phyloP scores from a whole-genome alignment of 2,329 filamentous ascomycete genomes.

The Fusarium humuli region DNA sequence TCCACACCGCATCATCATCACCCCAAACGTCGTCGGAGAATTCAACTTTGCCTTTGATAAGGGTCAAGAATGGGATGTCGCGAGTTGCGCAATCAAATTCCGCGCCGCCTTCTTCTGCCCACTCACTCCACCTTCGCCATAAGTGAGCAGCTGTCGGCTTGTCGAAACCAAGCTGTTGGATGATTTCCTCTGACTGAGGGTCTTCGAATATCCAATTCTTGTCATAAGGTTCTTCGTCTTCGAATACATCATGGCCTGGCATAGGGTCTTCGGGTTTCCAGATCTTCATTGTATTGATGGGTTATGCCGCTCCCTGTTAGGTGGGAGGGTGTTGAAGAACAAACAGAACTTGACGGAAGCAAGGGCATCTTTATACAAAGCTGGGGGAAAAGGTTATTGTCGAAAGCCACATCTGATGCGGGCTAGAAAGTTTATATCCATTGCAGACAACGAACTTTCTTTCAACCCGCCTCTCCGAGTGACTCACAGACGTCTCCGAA shows the following conservation, averaged over 20 bases:
- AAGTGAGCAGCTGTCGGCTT: neutral
- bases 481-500: neutral
- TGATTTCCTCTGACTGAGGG: neutral
- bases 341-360: no score
- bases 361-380: no score
- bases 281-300: neutral
- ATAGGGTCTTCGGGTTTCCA: neutral
- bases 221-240: neutral
- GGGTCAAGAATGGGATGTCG: neutral
- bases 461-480: neutral
- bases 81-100: neutral
- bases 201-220: neutral
- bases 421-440: neutral
- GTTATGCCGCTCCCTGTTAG: no score
- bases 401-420: no score
- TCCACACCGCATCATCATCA: slow-evolving; percentile 25
- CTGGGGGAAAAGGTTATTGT: no score
- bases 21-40: neutral
- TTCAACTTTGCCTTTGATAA: neutral
- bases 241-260: no score
- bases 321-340: no score
- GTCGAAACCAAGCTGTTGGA: neutral
- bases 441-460: neutral
- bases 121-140: neutral
- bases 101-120: neutral